Percentiles rank a stretch among this genome's conserved stretches.
Conservation (phyloP, 805 yeast species). For the Maudiozyma saulgeensis region DNA sequence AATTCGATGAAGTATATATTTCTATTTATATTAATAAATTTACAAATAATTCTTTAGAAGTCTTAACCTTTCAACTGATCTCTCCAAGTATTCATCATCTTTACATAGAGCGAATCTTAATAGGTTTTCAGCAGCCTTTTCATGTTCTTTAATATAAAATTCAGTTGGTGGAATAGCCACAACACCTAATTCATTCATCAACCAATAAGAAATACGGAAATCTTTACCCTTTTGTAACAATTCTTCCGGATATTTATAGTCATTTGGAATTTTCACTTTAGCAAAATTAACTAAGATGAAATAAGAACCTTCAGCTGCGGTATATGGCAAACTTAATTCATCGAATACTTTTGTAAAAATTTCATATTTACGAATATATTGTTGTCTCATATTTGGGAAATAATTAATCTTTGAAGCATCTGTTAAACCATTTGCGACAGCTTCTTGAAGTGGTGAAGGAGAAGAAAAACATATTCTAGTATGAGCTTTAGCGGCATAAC, state of each 20-base stretch:
- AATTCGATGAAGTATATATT: not conserved
- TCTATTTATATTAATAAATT: not conserved
- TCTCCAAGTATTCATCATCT: conserved; percentile 69
- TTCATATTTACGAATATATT: conserved; percentile 62
- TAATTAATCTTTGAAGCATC: conserved; percentile 54
- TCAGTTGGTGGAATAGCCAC: conserved; percentile 98
- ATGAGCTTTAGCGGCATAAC: conserved; percentile 80
- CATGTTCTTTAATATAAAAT: conserved; percentile 65
- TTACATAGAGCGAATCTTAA: conserved; percentile 95
- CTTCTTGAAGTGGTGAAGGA: conserved; percentile 89
- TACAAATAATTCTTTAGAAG: conserved; percentile 56
- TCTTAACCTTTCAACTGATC: conserved; percentile 69
- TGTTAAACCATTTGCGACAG: conserved; percentile 68
- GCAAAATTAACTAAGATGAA: conserved; percentile 82
- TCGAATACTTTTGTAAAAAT: conserved; percentile 73
- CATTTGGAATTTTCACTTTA: conserved; percentile 69
- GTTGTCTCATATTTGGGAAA: conserved; percentile 58
- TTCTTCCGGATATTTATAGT: conserved; percentile 62
- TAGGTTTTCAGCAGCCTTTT: conserved; percentile 69
- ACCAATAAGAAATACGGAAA: conserved; percentile 85
- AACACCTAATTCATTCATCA: conserved; percentile 84
- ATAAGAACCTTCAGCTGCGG: conserved; percentile 88
- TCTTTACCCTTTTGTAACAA: conserved; percentile 66
- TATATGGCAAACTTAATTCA: conserved; percentile 80
- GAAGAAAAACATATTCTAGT: conserved; percentile 88